Percentiles rank a stretch among this genome's conserved stretches.
Conservation (phyloP, 140 eudicot genomes). For the Bidens hawaiensis region DNA sequence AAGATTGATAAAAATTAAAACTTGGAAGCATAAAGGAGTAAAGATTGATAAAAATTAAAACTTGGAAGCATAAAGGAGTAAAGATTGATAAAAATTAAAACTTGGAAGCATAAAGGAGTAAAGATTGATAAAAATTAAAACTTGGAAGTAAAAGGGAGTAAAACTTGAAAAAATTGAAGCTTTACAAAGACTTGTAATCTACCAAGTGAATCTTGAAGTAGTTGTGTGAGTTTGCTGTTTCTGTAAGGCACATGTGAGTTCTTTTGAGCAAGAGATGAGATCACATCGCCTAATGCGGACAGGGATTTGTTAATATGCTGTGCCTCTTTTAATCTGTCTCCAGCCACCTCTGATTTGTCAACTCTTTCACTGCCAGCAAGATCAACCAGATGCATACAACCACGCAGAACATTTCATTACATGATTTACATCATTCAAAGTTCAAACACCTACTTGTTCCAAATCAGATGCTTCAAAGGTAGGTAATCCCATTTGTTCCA, state of each 20-base stretch:
- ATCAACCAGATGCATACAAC: slow-evolving; percentile 99
- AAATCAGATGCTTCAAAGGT: slow-evolving; percentile 91
- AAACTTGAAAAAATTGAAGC: not conserved
- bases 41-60: too few species aligned
- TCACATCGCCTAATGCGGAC: slow-evolving; percentile 96
- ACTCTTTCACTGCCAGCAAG: slow-evolving; percentile 99
- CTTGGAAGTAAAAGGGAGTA: not conserved
- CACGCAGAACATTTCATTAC: slow-evolving; percentile 47
- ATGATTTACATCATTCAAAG: slow-evolving; percentile 2
- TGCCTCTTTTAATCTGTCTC: slow-evolving; percentile 96
- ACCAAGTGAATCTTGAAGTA: slow-evolving; percentile 99
- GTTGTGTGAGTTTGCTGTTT: slow-evolving; percentile 95
- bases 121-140: too few species aligned
- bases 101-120: too few species aligned
- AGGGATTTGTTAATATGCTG: slow-evolving; percentile 95
- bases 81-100: too few species aligned
- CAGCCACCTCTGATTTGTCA: slow-evolving; percentile 93
- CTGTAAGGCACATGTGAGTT: slow-evolving; percentile 90
- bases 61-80: too few species aligned
- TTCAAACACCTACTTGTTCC: slow-evolving; percentile 60
- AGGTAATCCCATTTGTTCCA: slow-evolving; percentile 67
- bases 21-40: too few species aligned
- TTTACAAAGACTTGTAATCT: slow-evolving; percentile 21
- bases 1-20: too few species aligned
- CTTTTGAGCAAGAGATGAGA: slow-evolving; percentile 93